Evolutionary conservation across 495 filamentous ascomycete genomes (phyloP), one percentile per base, ranked within the genome.

Genomic region (Hyphodiscus hymeniophilus): DNA sequence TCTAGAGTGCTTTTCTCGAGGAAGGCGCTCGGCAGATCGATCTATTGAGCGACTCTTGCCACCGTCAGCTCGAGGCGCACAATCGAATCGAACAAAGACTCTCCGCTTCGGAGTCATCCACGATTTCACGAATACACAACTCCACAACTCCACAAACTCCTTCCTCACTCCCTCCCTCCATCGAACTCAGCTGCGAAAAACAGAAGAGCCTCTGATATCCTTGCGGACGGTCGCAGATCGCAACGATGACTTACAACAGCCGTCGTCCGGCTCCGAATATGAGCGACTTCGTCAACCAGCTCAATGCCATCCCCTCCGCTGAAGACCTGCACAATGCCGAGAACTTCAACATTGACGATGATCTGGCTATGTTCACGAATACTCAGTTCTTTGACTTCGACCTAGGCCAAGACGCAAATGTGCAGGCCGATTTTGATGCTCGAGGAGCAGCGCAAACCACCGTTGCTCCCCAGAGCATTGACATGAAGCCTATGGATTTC

Each of bases 321-420:
- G 76, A 85, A 57, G 82, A 88, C 48, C 66, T 79, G 40, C 72
- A 80, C 6, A 54, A 23, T 30, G 32, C 42, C 18, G 56, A 75
- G 38, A 79, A 81, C 50, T 79, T 85, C 26, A 63, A 65, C 35
- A 64, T 79, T 58, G 83, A 85, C 20, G 75, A 82, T 43, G 88
- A 92, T 39, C 74, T 98, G 38, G 85, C 84, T 23, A 72, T 94
- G 54, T 95, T 96, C 74, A 94, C 89, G 49, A 95, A 96, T 66
- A 79, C 87, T 40, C 82, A 92, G 48, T 97, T 96, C 73, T 87
- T 87, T 64, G 89, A 95, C 65, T 90, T 88, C 61, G 91, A 96
- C 60, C 63, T 74, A 38, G 70, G 73, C 24, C 66, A 66, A 36
- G 66, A 69, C 43, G 56, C 31, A n/a, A 54, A 62, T 47, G 20